A percentile compares a stretch with the other conserved stretches of the same genome.
Evolutionary conservation across 345 rosid genomes (phyloP).

Genomic region (Orychophragmus violaceus): DNA sequence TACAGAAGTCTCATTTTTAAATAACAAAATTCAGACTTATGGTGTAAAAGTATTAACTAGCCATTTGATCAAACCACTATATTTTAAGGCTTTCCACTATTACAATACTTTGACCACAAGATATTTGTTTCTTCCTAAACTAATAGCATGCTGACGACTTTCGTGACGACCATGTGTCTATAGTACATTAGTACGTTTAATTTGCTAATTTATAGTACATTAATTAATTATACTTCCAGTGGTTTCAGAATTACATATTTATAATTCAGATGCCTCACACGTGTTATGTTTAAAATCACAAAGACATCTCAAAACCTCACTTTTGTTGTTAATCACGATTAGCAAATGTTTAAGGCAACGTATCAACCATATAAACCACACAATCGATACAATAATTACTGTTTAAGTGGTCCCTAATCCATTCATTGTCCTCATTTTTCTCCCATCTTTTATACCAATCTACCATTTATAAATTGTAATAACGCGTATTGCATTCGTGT

Average conservation of each 20-base stretch:
- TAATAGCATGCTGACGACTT: constrained; percentile 18
- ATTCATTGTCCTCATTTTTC: not conserved
- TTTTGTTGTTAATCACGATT: constrained; percentile 21
- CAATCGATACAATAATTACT: constrained; percentile 20
- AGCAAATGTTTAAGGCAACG: constrained; percentile 25
- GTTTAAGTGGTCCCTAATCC: constrained; percentile 27
- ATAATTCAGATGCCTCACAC: constrained; percentile 25
- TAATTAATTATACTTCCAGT: not conserved
- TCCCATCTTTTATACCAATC: not conserved
- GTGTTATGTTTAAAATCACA: constrained; percentile 22
- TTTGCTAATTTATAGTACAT: not conserved
- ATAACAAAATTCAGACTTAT: too few relatives aligned
- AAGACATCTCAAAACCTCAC: constrained; percentile 16
- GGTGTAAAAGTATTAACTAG: too few relatives aligned
- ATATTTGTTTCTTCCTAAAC: not conserved
- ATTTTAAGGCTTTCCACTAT: too few relatives aligned
- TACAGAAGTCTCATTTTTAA: too few relatives aligned
- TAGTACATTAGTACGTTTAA: not conserved
- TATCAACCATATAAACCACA: constrained; percentile 31
- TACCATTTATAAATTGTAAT: not conserved
- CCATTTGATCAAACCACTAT: too few relatives aligned
- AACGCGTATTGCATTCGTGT: not conserved
- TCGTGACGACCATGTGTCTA: constrained; percentile 11
- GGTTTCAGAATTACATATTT: not conserved
- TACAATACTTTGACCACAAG: not conserved